Conservation (phyloP, 2,329 filamentous ascomycete species). For the Amphichorda felina region DNA sequence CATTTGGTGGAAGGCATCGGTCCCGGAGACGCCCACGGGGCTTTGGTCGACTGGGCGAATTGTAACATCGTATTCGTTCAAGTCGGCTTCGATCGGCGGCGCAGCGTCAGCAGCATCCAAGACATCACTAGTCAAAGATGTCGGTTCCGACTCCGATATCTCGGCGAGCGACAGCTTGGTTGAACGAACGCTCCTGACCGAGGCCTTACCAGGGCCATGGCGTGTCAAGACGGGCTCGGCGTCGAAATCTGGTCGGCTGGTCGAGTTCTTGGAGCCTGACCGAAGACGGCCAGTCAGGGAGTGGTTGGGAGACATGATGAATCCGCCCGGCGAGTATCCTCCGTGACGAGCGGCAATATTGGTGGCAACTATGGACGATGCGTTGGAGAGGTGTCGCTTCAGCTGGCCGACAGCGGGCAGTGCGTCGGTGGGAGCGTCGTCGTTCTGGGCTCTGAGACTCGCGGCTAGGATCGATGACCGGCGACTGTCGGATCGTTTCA, state of each 20-base stretch:
- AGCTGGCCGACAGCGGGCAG: constrained; percentile 11
- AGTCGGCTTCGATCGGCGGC: constrained; percentile 17
- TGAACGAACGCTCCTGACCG: constrained; percentile 36
- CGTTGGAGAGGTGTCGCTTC: constrained; percentile 33
- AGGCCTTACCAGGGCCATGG: constrained; percentile 42
- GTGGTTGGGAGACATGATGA: constrained; percentile 54
- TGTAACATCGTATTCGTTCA: constrained; percentile 24
- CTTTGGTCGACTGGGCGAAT: constrained; percentile 24
- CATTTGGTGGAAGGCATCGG: constrained; percentile 21
- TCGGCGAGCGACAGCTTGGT: constrained; percentile 40
- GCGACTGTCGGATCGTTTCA: constrained; percentile 58
- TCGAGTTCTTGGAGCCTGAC: constrained; percentile 41
- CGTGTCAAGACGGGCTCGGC: constrained; percentile 29
- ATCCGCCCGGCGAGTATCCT: constrained; percentile 58
- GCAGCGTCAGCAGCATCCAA: constrained; percentile 41
- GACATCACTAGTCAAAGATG: constrained; percentile 35
- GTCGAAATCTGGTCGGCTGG: constrained; percentile 27
- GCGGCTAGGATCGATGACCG: constrained; percentile 49
- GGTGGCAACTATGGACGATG: constrained; percentile 55
- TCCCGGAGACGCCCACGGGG: constrained; percentile 15
- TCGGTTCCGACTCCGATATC: constrained; percentile 44
- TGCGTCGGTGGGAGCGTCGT: constrained; percentile 12
- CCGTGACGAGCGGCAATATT: constrained; percentile 56
- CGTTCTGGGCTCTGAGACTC: constrained; percentile 22
- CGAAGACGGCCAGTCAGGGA: constrained; percentile 46